phyloP scores from a whole-genome alignment of 768 basidiomycete species.

The Xerocomus brunneocitrinus region DNA sequence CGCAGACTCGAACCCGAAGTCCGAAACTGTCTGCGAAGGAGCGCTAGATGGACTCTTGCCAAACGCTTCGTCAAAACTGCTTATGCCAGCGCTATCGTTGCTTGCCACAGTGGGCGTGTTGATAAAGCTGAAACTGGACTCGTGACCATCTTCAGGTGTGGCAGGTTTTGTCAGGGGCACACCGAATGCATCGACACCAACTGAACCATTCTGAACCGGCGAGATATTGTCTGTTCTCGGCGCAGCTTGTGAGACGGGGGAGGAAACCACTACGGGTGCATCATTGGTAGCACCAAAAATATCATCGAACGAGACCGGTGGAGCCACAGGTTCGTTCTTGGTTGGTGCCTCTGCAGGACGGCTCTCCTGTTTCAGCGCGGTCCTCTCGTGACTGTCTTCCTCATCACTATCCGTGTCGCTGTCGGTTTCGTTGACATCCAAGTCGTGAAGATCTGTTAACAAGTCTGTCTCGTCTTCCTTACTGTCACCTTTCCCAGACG shows the following conservation, averaged over 20 bases:
- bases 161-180: constrained; percentile 23
- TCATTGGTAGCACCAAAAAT: constrained; percentile 41
- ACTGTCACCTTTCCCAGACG: constrained; percentile 16
- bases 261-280: constrained; percentile 15
- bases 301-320: constrained; percentile 47
- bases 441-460: constrained; percentile 47
- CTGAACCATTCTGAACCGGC: constrained; percentile 13
- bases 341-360: constrained; percentile 12
- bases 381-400: constrained; percentile 32
- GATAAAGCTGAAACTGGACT: constrained; percentile 20
- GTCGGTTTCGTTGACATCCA: constrained; percentile 55
- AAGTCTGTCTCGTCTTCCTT: constrained; percentile 50
- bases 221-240: constrained; percentile 17
- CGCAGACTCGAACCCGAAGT: constrained; percentile 61
- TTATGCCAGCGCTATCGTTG: constrained; percentile 32
- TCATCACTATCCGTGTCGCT: constrained; percentile 49
- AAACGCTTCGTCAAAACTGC: constrained; percentile 74
- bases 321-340: constrained; percentile 11
- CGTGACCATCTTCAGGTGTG: constrained; percentile 18
- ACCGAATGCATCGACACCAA: constrained; percentile 39
- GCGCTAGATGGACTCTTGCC: constrained; percentile 44
- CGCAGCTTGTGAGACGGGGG: constrained; percentile 16
- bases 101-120: constrained; percentile 9
- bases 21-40: constrained; percentile 29
- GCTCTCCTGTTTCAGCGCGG: constrained; percentile 17